Conservation (phyloP, 345 rosid genomes). For the Salix arbutifolia region DNA sequence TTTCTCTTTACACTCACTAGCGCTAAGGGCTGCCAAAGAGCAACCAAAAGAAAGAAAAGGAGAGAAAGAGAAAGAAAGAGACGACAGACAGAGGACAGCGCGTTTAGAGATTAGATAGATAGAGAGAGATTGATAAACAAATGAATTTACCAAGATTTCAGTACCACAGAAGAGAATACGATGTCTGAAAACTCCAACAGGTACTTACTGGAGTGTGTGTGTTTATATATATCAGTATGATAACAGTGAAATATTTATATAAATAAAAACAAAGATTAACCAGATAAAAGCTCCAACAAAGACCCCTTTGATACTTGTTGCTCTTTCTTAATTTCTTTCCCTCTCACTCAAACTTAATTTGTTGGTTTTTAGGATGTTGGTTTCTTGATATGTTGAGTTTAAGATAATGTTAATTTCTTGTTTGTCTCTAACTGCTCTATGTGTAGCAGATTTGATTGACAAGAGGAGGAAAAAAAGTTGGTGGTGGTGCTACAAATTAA, state of each 20-base stretch:
- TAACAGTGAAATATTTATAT: background rate
- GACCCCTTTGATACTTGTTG: slow-evolving; percentile 10
- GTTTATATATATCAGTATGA: background rate
- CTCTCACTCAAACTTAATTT: background rate
- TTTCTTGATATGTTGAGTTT: slow-evolving; percentile 3
- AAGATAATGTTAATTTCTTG: background rate
- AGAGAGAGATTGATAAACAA: background rate
- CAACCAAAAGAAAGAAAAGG: slow-evolving; percentile 33
- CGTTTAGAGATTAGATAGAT: slow-evolving; percentile 1
- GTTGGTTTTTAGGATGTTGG: slow-evolving; percentile 4
- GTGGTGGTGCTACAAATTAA: background rate
- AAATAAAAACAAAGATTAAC: background rate
- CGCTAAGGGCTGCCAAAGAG: slow-evolving; percentile 25
- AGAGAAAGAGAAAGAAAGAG: slow-evolving; percentile 39
- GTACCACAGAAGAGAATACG: slow-evolving; percentile 46
- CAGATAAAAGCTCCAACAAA: background rate
- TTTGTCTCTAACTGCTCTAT: slow-evolving; percentile 25
- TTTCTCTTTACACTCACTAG: slow-evolving; percentile 9
- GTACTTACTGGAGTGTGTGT: slow-evolving; percentile 13
- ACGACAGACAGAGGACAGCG: slow-evolving; percentile 29
- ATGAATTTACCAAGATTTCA: slow-evolving; percentile 45
- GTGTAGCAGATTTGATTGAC: slow-evolving; percentile 19
- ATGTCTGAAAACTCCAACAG: slow-evolving; percentile 54
- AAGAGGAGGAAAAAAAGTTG: background rate
- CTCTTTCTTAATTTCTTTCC: background rate